These are phyloP conservation scores for Ophiostoma sp. DNA, from an alignment of 2,329 filamentous ascomycete genomes.

Conservation along the genomic window DNA sequence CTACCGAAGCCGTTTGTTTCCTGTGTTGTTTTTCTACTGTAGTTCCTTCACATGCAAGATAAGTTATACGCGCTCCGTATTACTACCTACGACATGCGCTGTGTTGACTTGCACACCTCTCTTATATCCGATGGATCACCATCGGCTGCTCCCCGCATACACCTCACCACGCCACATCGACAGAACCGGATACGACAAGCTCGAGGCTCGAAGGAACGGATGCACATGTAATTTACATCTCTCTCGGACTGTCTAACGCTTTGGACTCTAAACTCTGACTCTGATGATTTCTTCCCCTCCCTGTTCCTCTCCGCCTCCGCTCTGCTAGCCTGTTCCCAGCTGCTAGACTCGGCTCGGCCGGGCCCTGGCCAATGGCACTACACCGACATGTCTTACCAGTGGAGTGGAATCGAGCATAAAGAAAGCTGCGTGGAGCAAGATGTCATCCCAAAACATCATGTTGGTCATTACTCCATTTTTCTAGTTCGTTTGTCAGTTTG, in stretches of 20 bases:
- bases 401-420: no score
- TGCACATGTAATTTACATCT: not conserved
- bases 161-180: not conserved
- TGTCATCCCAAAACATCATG: no score
- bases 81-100: not conserved
- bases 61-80: no score
- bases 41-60: not conserved
- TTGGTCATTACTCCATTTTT: no score
- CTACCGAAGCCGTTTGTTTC: not conserved
- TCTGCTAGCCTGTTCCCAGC: not conserved
- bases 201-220: not conserved
- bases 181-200: not conserved
- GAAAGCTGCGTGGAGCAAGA: no score
- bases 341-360: not conserved
- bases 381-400: not conserved
- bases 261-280: not conserved
- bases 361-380: slow-evolving; percentile 13
- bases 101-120: not conserved
- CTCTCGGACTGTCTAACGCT: not conserved
- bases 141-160: slow-evolving; percentile 1
- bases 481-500: no score
- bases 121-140: not conserved
- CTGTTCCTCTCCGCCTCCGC: not conserved
- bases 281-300: not conserved
- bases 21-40: not conserved